Conservation (phyloP, 208 protist species). For the Trypanosoma avium region DNA sequence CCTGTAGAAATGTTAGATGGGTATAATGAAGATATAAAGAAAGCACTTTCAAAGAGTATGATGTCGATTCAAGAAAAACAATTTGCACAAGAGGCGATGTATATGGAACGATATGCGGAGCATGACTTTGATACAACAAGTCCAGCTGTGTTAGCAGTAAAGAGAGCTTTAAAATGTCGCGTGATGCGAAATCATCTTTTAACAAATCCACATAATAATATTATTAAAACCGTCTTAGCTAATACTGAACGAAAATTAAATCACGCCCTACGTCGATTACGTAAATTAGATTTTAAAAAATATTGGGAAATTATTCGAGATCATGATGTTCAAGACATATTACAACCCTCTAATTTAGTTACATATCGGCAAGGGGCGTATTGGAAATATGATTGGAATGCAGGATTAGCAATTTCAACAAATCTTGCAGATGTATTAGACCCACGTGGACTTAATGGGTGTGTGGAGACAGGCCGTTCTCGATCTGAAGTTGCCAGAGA, state of each 20-base stretch:
- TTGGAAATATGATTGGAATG: slow-evolving; percentile 91
- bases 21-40: slow-evolving; percentile 78
- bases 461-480: slow-evolving; percentile 90
- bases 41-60: slow-evolving; percentile 73
- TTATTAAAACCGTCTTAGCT: slow-evolving; percentile 80
- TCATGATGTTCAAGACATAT: slow-evolving; percentile 89
- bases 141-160: slow-evolving; percentile 82
- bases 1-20: slow-evolving; percentile 90
- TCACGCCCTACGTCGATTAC: slow-evolving; percentile 75
- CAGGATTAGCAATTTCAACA: slow-evolving; percentile 84
- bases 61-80: slow-evolving; percentile 90
- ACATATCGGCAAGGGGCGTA: slow-evolving; percentile 85
- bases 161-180: slow-evolving; percentile 82
- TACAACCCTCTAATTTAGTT: slow-evolving; percentile 86
- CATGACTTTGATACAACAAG: slow-evolving; percentile 91
- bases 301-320: slow-evolving; percentile 93
- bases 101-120: slow-evolving; percentile 91
- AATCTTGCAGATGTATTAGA: slow-evolving; percentile 84
- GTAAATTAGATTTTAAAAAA: slow-evolving; percentile 87
- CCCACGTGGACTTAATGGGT: slow-evolving; percentile 86
- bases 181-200: slow-evolving; percentile 87
- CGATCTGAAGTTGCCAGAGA: slow-evolving; percentile 89
- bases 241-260: slow-evolving; percentile 81
- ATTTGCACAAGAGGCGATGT: slow-evolving; percentile 87
- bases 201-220: slow-evolving; percentile 92